Conservation (phyloP, 164 flowering plant genomes). For the Macadamia tetraphylla region DNA sequence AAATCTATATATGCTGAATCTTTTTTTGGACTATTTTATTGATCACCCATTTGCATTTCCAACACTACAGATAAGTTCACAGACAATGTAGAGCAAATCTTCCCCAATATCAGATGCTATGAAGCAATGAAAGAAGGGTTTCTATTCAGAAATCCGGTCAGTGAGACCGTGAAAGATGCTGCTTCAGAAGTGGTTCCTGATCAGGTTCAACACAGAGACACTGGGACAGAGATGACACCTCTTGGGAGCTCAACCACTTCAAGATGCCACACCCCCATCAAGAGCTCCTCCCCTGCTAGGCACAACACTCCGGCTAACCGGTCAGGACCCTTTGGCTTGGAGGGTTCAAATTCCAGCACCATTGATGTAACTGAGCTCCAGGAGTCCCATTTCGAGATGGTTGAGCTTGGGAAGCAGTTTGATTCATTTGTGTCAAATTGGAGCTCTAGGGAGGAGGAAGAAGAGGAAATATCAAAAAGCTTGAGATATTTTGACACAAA, state of each 20-base stretch:
- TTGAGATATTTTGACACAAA: constrained; percentile 60
- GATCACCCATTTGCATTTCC: constrained; percentile 2
- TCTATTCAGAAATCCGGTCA: constrained; percentile 42
- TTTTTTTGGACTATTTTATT: neutral
- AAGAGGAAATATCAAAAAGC: constrained; percentile 78
- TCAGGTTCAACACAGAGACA: constrained; percentile 49
- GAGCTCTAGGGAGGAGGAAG: constrained; percentile 94
- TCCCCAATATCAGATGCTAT: constrained; percentile 37
- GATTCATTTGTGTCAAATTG: constrained; percentile 59
- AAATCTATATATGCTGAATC: neutral
- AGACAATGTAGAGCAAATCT: constrained; percentile 45
- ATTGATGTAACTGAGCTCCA: constrained; percentile 54
- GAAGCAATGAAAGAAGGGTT: constrained; percentile 77
- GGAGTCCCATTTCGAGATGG: constrained; percentile 68
- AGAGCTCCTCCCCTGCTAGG: constrained; percentile 69
- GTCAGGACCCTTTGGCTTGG: constrained; percentile 51
- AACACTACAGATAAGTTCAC: constrained; percentile 70
- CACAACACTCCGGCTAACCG: constrained; percentile 77
- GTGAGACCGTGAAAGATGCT: constrained; percentile 46
- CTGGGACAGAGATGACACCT: constrained; percentile 94
- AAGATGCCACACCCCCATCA: constrained; percentile 66
- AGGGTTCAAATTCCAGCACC: constrained; percentile 12
- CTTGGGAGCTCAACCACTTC: constrained; percentile 69
- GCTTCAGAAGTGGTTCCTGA: constrained; percentile 36
- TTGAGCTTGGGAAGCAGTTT: constrained; percentile 53